These are phyloP conservation scores for Botryotinia narcissicola DNA, from an alignment of 2,329 filamentous ascomycete genomes.

Conservation along the genomic window DNA sequence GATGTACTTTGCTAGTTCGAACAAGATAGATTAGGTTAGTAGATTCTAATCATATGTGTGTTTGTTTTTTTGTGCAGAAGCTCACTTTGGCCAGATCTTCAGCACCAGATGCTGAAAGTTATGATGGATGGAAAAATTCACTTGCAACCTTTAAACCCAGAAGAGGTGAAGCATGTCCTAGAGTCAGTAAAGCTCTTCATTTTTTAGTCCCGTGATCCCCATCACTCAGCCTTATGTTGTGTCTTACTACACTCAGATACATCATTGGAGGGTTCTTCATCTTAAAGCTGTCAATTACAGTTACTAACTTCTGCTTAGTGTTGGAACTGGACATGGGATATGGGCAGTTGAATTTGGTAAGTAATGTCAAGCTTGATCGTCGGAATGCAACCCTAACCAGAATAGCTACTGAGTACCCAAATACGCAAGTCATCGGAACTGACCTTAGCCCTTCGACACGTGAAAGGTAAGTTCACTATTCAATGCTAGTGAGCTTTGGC, in stretches of 20 bases:
- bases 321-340: conserved; percentile 55
- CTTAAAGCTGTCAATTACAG: background rate
- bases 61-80: background rate
- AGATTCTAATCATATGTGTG: no score
- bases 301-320: conserved; percentile 8
- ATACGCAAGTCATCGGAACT: conserved; percentile 12
- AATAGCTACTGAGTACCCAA: conserved; percentile 9
- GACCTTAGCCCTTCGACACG: conserved; percentile 3
- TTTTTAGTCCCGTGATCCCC: background rate
- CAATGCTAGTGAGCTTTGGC: background rate
- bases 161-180: conserved; percentile 36
- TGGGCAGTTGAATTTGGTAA: conserved; percentile 60
- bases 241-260: background rate
- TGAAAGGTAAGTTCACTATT: background rate
- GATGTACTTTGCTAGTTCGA: conserved; percentile 10
- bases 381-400: background rate
- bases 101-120: conserved; percentile 27
- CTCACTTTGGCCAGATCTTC: conserved; percentile 24
- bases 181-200: conserved; percentile 31
- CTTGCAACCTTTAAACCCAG: conserved; percentile 32
- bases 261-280: background rate
- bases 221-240: no score
- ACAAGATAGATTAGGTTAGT: conserved; percentile 23
- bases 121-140: conserved; percentile 26
- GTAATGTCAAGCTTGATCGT: conserved; percentile 22